phyloP scores from a whole-genome alignment of 2,329 filamentous ascomycete species.

The Dissoconium aciculare region DNA sequence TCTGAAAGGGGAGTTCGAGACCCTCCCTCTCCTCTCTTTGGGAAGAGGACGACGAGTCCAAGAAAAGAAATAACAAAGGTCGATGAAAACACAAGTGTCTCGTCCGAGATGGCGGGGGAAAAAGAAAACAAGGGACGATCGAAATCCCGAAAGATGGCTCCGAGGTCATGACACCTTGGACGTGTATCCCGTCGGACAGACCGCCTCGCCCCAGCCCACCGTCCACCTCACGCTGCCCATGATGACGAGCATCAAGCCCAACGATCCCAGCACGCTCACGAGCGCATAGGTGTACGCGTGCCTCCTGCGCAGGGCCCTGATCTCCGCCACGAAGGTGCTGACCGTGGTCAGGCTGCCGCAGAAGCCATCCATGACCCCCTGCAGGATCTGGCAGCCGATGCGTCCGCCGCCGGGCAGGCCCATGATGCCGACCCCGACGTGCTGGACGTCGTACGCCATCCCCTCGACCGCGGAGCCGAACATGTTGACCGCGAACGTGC shows the following conservation, averaged over 20 bases:
- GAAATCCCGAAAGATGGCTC: not conserved
- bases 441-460: slow-evolving; percentile 66
- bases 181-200: slow-evolving; percentile 24
- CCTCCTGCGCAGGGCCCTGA: slow-evolving; percentile 26
- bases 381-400: slow-evolving; percentile 31
- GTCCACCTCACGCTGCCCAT: slow-evolving; percentile 67
- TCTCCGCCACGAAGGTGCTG: slow-evolving; percentile 34
- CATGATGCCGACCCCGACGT: slow-evolving; percentile 31
- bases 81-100: no score
- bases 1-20: no score
- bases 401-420: slow-evolving; percentile 27
- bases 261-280: slow-evolving; percentile 43
- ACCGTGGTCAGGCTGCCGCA: slow-evolving; percentile 36
- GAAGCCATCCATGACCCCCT: slow-evolving; percentile 35
- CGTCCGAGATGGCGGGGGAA: no score
- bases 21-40: no score
- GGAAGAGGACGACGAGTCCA: slow-evolving; percentile 1
- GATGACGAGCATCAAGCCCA: slow-evolving; percentile 49
- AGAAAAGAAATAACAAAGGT: not conserved
- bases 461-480: slow-evolving; percentile 60
- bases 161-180: slow-evolving; percentile 16
- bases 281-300: slow-evolving; percentile 56
- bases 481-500: slow-evolving; percentile 73
- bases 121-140: not conserved
- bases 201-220: slow-evolving; percentile 26